Conservation (phyloP, 495 filamentous ascomycete species). For the Penicillium verhagenii region DNA sequence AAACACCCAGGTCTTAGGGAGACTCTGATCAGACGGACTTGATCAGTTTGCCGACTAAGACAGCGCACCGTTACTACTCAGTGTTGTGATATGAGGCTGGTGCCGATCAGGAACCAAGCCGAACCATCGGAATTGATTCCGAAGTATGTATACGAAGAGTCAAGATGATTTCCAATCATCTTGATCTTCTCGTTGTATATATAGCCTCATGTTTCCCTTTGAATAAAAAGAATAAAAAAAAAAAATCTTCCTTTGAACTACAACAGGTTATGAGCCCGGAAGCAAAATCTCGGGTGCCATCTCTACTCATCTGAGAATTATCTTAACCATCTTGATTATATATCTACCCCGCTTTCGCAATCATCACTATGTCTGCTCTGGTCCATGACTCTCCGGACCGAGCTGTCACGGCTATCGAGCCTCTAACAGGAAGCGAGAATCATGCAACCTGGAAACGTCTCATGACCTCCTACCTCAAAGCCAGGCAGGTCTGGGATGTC, state of each 20-base stretch:
- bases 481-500: slow-evolving; percentile 13
- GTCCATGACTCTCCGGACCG: slow-evolving; percentile 16
- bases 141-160: no score
- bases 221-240: no score
- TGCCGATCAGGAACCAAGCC: not conserved
- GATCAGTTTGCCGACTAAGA: no score
- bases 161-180: no score
- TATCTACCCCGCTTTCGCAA: not conserved
- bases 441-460: slow-evolving; percentile 14
- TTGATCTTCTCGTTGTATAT: not conserved
- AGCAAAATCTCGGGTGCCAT: no score
- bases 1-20: no score
- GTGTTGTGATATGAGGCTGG: not conserved
- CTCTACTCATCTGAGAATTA: not conserved
- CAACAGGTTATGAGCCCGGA: no score
- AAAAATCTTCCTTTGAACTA: no score
- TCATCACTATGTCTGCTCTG: slow-evolving; percentile 11
- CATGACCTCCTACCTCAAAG: slow-evolving; percentile 18
- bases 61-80: no score
- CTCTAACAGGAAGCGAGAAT: slow-evolving; percentile 17
- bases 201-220: no score
- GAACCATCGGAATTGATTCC: not conserved
- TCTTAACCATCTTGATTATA: not conserved
- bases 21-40: no score
- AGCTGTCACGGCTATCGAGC: slow-evolving; percentile 10